Base-by-base conservation (phyloP, 805 yeast genomes). In the Zygosaccharomyces pseudorouxii region DNA sequence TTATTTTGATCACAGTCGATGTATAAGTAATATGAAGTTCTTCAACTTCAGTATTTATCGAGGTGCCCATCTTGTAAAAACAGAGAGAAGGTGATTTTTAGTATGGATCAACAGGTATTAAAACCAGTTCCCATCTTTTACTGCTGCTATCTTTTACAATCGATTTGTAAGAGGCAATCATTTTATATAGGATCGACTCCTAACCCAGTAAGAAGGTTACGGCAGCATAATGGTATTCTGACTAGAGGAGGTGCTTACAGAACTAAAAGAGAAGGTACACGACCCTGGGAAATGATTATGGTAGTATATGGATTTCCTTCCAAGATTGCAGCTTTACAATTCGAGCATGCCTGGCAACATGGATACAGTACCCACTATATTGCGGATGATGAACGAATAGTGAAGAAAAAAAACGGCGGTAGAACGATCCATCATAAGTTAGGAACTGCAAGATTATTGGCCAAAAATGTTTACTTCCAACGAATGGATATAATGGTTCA, bases 291-390 rank as follows among this genome's bases (percentile, higher is more conserved):
- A 49, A 80, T 84, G 82, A 62, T 75, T 0, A 51, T 78, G 47
- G 56, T 81, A 2, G 84, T 88, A 0, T 71, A 83, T 57, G 89
- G 90, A 2, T 87, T 88, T 59, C 88, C 88, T 0, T 78, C 81
- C 5, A 80, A 78, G 51, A 71, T 82, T 2, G 66, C 82, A 2
- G 95, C 95, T 0, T 65, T 88, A 45, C 90, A 81, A 63, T 87
- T 87, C 64, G 96, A 88, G 58, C 89, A 85, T 65, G 90, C 95
- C 1, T 83, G 86, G 79, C 95, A 87, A 56, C 93, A 86, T 63
- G 71, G 82, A 1, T 72, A 82, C 52, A 73, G 71, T 45, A 82
- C 95, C 0, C 69, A 89, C 33, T 87, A 80, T 58, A 79, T 86
- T 3, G 22, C 45, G 5, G 59, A 65, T 1, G 53, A 55, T 0